Base-by-base conservation (phyloP, 2,329 filamentous ascomycete genomes). In the Amesomyces nigricolor region DNA sequence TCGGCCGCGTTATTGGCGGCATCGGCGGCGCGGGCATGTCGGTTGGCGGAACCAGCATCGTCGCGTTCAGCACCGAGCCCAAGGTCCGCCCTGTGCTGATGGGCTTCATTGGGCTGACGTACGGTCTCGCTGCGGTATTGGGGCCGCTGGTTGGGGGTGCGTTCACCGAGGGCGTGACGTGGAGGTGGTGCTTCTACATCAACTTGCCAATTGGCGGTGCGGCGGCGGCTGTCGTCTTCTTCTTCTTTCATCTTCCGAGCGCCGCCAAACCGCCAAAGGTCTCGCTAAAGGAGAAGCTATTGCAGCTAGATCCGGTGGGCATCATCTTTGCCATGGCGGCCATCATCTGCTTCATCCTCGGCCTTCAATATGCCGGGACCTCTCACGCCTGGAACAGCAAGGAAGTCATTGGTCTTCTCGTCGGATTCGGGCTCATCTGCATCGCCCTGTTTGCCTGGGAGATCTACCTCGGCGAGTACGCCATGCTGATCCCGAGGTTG, bases 1-100 rank as follows among this genome's bases (percentile, higher is more conserved):
- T 70, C 30, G 70, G 70, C 4, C 66, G 70, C 40, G 68, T 68
- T 11, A 62, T 72, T 29, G 66, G 67, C 51, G 70, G 70, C 42
- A 56, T 70, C 13, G 70, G 70, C 43, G 62, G 63, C 43, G 63
- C 67, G 4, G 61, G 69, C 1, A 64, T 71, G 52, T 59, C 68
- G 5, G 66, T 67, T 0, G 69, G 70, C 19, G 42, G 17, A 26
- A 19, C 22, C 42, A 22, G 14, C 42, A 26, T 35, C 32, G 9
- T 35, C 9, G 32, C 32, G 4, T 35, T 35, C 32, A 35, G 8
- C 32, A 35, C 32, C 32, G 32, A 35, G 3, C 32, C 32, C 9
- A 35, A 13, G 9, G 32, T 13, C 32, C 11, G 32, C 6, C 32
- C 32, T 26, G 22, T 26, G 22, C 6, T 26, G 22, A 26, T 26